Percentiles rank a stretch among this genome's conserved stretches.
These are phyloP conservation scores for Drosera spatulata DNA, from an alignment of 179 eudicot species.

Conservation along the genomic window DNA sequence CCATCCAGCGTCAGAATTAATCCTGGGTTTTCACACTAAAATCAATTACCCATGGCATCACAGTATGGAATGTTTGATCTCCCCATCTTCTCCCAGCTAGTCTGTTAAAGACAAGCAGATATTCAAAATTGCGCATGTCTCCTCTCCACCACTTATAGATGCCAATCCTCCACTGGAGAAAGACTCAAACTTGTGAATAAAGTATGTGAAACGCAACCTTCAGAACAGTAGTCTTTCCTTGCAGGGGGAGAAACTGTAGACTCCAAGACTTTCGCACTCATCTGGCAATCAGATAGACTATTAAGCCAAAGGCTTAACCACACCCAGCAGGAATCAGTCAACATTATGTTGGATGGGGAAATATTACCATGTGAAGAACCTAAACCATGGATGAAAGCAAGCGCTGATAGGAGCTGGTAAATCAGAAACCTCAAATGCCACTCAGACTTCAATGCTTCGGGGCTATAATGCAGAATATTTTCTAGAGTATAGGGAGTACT, in stretches of 20 bases:
- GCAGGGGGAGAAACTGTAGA: constrained; percentile 9
- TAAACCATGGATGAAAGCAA: constrained; percentile 63
- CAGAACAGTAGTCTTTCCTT: constrained; percentile 19
- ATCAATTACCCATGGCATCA: constrained; percentile 98
- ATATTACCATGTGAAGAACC: constrained; percentile 71
- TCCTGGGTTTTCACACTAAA: constrained; percentile 77
- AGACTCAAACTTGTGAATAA: constrained; percentile 56
- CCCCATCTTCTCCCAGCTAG: constrained; percentile 99
- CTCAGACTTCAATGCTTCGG: constrained; percentile 61
- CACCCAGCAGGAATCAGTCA: constrained; percentile 62
- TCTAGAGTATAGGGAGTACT: constrained; percentile 53
- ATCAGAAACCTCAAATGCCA: constrained; percentile 62
- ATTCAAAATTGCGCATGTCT: constrained; percentile 79
- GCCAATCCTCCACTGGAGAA: constrained; percentile 50
- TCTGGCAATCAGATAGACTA: constrained; percentile 15
- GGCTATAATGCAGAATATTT: constrained; percentile 66
- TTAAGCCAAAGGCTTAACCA: constrained; percentile 63
- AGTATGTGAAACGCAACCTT: constrained; percentile 39
- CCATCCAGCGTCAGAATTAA: constrained; percentile 56
- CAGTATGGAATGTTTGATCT: constrained; percentile 82
- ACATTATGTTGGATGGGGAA: constrained; percentile 53
- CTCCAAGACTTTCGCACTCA: constrained; percentile 15
- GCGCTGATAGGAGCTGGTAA: constrained; percentile 79
- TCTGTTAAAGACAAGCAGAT: constrained; percentile 70
- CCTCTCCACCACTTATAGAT: constrained; percentile 81